phyloP scores from a whole-genome alignment of 2,329 filamentous ascomycete species.

The Chaetomium sp. region DNA sequence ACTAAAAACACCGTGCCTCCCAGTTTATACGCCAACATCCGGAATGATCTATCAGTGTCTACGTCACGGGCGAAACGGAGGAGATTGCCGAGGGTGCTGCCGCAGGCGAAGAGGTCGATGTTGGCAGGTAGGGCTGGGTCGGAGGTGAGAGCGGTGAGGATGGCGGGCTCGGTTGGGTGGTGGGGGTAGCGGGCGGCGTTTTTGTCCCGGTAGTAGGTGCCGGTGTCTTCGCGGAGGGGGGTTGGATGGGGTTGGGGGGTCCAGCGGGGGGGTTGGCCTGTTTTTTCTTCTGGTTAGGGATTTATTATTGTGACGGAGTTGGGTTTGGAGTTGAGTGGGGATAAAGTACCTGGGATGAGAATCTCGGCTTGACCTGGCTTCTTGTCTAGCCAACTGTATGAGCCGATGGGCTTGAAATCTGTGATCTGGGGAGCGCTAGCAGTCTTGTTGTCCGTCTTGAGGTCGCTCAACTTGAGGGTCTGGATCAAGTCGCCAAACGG shows the following conservation, averaged over 20 bases:
- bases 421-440: not conserved
- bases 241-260: conserved; percentile 33
- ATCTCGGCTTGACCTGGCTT: not conserved
- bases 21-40: conserved; percentile 52
- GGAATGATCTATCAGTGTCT: conserved; percentile 40
- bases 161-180: conserved; percentile 46
- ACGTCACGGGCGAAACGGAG: conserved; percentile 46
- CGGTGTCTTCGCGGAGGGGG: conserved; percentile 38
- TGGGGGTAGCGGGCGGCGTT: conserved; percentile 45
- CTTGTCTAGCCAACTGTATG: not conserved
- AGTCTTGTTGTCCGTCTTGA: not conserved
- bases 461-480: conserved; percentile 9
- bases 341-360: not conserved
- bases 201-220: conserved; percentile 46
- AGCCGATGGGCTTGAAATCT: not conserved
- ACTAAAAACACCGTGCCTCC: conserved; percentile 56
- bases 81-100: conserved; percentile 55
- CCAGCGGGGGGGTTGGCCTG: conserved; percentile 47
- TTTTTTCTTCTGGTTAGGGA: not conserved
- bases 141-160: conserved; percentile 32
- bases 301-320: not conserved
- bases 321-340: not conserved
- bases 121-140: conserved; percentile 31
- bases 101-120: conserved; percentile 54
- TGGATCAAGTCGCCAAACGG: not conserved